Base-by-base conservation (phyloP, 2,329 filamentous ascomycete species). In the Orbilia blumenaviensis region DNA sequence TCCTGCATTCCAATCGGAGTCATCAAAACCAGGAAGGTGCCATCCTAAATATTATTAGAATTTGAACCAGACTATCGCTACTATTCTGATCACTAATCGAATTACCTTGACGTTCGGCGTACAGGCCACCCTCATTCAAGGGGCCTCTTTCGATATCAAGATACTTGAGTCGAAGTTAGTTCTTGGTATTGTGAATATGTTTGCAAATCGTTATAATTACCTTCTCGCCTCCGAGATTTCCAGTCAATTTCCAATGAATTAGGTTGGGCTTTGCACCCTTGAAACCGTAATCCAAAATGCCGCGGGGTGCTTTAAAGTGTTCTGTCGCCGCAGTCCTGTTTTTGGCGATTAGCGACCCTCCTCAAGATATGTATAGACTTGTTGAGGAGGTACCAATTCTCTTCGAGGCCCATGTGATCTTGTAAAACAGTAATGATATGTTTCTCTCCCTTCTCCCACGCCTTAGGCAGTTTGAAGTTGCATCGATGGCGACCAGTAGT, bases 331-430 rank as follows among this genome's bases (percentile, higher is more conserved):
- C 86, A 1, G 83, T 83, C 71, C 71, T 75, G 34, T 3, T 14
- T 12, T 18, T 18, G 21, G 29, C n/a, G n/a, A n/a, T n/a, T n/a
- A n/a, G n/a, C n/a, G n/a, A n/a, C n/a, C n/a, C n/a, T n/a, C n/a
- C n/a, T n/a, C n/a, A n/a, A n/a, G n/a, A n/a, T n/a, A 25, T 18
- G 14, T 38, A 23, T 23, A 6, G 29, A 7, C 3, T 18, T 61
- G 1, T 9, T 5, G 1, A 18, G 50, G 18, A 23, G 10, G 34
- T 74, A 75, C 84, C 87, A 88, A 81, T 91, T 88, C 79, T 91
- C 88, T 76, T 92, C 87, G 0, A 92, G 84, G 0, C 91, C 91
- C 83, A 89, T 92, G 81, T 90, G 90, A 81, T 94, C 92, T 14
- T 94, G 84, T 0, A 93, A 82, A 0, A 93, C 84, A 0, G 91